Evolutionary conservation across 257 asterid species (phyloP), one percentile per base, ranked within the genome.

Genomic region (Avicennia marina): DNA sequence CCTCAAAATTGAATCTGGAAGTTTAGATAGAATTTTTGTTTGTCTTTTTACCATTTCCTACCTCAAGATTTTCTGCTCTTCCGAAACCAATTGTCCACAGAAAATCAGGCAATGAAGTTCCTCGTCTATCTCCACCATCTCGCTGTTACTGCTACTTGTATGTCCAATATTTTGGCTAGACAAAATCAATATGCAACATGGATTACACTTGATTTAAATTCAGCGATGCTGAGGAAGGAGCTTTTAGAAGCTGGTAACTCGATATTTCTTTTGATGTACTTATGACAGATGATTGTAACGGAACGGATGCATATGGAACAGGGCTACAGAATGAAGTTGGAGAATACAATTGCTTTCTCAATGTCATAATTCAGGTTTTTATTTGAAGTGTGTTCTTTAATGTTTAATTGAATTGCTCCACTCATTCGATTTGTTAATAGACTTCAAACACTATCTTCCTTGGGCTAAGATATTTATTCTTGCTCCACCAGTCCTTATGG

Each of bases 351-450:
- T 91, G 98, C 74, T 91, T 91, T 76, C 87, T 91, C 38, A 91
- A 91, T 81, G 98, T 91, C 78, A 89, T 91, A 65, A 91, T 91
- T 71, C 98, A 91, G 98, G 98, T 91, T 67, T 51, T 81, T 71
- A 45, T 49, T 21, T 31, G 21, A 52, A 64, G 54, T 48, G 41
- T 58, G 32, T 42, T 49, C 27, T 63, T 45, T 16, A 26, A 63
- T 19, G 26, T 55, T 58, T 20, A 26, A n/a, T 20, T 41, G 20
- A 46, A 45, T 38, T 54, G 33, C 47, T 66, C 21, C 50, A 8
- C 50, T 18, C 18, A 4, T 60, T 55, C 60, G 49, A 46, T 36
- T 56, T 36, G 41, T 36, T 36, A 36, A 5, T 5, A 36, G 6
- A n/a, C n/a, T n/a, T n/a, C n/a, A n/a, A n/a, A 5, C 41, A 70